A percentile compares a stretch with the other conserved stretches of the same genome.
Evolutionary conservation across 78 protist genomes (phyloP).

Genomic region (Guillardia theta): DNA sequence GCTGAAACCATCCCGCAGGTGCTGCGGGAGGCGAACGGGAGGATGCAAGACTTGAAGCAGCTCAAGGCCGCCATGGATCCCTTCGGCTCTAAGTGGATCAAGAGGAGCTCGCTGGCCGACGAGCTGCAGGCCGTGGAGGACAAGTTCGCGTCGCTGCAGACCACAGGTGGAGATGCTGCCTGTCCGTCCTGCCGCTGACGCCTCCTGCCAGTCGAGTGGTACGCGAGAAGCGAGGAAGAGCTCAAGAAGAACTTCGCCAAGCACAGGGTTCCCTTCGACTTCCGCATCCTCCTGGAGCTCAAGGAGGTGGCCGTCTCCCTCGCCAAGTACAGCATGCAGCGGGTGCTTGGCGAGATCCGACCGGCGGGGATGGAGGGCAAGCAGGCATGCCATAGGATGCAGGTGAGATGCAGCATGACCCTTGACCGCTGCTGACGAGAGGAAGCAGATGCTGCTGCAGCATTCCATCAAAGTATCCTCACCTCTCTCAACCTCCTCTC

Average conservation of each 20-base stretch:
- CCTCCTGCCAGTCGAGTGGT: conserved; percentile 11
- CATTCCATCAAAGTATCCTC: no score
- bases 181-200: no score
- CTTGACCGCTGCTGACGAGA: no score
- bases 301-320: not conserved
- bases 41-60: not conserved
- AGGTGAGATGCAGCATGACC: no score
- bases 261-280: not conserved
- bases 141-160: not conserved
- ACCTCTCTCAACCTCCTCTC: not conserved
- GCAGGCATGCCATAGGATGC: no score
- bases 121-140: not conserved
- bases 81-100: not conserved
- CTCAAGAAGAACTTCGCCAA: not conserved
- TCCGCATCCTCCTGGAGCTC: not conserved
- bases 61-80: not conserved
- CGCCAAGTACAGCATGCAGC: not conserved
- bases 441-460: no score
- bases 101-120: not conserved
- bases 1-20: not conserved
- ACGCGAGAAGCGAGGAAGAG: not conserved
- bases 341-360: no score
- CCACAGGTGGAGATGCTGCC: no score
- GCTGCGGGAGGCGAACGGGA: not conserved
- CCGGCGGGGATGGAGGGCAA: no score